Evolutionary conservation across 2,329 filamentous ascomycete genomes (phyloP), one percentile per base, ranked within the genome.

Genomic region (Myriangium duriaei): DNA sequence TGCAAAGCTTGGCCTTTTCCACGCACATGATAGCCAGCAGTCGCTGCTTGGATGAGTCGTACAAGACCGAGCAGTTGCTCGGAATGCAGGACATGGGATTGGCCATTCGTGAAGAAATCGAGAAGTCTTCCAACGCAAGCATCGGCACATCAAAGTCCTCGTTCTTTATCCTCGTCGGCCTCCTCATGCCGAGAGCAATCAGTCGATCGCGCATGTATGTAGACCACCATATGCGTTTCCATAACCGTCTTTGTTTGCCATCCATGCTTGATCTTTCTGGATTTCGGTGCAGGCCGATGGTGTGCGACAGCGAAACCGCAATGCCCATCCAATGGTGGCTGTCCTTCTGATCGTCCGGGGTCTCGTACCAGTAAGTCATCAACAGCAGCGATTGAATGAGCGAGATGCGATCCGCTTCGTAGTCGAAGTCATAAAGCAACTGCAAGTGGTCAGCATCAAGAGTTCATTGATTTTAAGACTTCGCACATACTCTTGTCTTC

Each of bases 271-370:
- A 85, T 41, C 78, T 80, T 18, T 72, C 72, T 2, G 86, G 85
- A 51, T 94, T 83, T 45, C 87, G 81, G 59, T 96, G 86, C 12
- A 95, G 69, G 4, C 88, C 87, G 46, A 95, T 94, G 10, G 87
- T 94, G 58, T 94, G 85, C 37, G 86, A 87, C 32, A 95, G 67
- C 10, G 87, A 94, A 42, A 93, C 83, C 30, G 87, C 88, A 26
- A 95, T 84, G 12, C 88, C 88, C 83, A 95, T 93, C 88, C 87
- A 95, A 56, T 95, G 87, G 83, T 88, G 95, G 32, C 87, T 95
- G 57, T 95, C 88, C 59, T 95, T 95, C 55, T 94, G 85, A 56
- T 95, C 88, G 60, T 95, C 86, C 0, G 87, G 87, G 10, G 85
- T 93, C 60, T 95, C 87, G 57, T 95, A 95, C 81, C 88, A 96